Conservation (phyloP, 371 early-diverging fungal genomes). For the Mortierella sp. region DNA sequence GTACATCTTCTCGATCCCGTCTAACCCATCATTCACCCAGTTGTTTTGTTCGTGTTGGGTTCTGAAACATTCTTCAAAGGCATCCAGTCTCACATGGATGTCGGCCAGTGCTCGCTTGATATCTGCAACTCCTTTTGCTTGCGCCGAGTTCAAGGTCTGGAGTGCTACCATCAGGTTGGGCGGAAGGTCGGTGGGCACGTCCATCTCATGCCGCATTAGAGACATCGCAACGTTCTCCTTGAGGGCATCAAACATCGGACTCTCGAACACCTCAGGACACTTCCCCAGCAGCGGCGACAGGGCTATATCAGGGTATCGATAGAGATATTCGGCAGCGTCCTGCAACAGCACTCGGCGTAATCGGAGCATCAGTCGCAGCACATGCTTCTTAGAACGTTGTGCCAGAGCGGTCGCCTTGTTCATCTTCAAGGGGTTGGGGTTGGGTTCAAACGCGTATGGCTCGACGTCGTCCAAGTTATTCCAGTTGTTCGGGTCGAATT, state of each 20-base stretch:
- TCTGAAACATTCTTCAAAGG: not conserved
- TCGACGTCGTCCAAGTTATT: slow-evolving; percentile 1
- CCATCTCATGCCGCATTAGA: not conserved
- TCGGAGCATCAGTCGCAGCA: not conserved
- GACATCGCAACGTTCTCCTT: not conserved
- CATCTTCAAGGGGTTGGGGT: not conserved
- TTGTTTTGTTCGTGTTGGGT: not conserved
- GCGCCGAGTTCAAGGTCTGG: not conserved
- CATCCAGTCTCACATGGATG: not conserved
- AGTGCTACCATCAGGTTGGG: not conserved
- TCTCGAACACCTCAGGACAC: too few species aligned
- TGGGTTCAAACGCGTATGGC: not conserved
- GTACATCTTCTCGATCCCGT: not conserved
- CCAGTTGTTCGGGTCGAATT: not conserved
- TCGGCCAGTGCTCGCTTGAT: not conserved
- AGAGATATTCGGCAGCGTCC: slow-evolving; percentile 6
- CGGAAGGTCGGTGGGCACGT: not conserved
- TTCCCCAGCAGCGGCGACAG: too few species aligned
- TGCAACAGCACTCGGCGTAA: slow-evolving; percentile 10
- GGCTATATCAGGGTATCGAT: not conserved
- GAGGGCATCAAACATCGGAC: not conserved
- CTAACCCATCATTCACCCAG: not conserved
- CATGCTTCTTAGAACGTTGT: not conserved
- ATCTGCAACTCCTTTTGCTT: not conserved
- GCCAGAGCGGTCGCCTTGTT: not conserved